Base-by-base conservation (phyloP, 805 yeast genomes). In the Ogataea kodamae region DNA sequence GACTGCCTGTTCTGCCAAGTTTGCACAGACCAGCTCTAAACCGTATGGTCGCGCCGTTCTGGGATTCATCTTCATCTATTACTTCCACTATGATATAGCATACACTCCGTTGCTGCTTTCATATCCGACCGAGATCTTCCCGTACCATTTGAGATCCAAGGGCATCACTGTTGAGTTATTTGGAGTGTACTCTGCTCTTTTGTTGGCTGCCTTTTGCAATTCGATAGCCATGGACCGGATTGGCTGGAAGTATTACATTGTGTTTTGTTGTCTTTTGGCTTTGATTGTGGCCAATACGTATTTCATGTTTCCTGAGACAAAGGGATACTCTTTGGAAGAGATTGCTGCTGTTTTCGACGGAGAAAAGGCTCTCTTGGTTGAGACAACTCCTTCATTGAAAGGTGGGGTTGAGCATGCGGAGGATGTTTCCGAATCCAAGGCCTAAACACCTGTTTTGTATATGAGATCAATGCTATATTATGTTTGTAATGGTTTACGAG, bases 121-220 rank as follows among this genome's bases (percentile, higher is more conserved):
- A 25, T 72, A 71, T 49, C 42, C 48, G 2, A 48, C 64, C 23
- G 69, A 77, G 50, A 68, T 76, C n/a, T 78, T 72, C 54, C 76
- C 76, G 22, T 60, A 74, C 47, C 65, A 72, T 37, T 63, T 78
- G 27, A 69, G 83, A 57, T 69, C 81, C 10, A 63, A 74, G 41
- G 84, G 85, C 42, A 75, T 77, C 76, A 70, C 82, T 13, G 40
- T 46, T 9, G 37, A 39, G 22, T 21, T 40, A 24, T 28, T 45
- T 16, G 42, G 37, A 10, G 30, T 36, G 9, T 37, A 51, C 26
- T 26, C 40, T 18, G 42, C 47, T 9, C 30, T 42, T 30, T 28
- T 55, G 18, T 38, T 50, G 39, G 52, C 48, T 9, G 40, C 48
- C 5, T 52, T 49, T 29, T 47, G 48, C 33, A 53, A 50, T 34